Percentiles rank a stretch among this genome's conserved stretches.
Conservation (phyloP, 306 rosid species). For the Heteromeles arbutifolia region DNA sequence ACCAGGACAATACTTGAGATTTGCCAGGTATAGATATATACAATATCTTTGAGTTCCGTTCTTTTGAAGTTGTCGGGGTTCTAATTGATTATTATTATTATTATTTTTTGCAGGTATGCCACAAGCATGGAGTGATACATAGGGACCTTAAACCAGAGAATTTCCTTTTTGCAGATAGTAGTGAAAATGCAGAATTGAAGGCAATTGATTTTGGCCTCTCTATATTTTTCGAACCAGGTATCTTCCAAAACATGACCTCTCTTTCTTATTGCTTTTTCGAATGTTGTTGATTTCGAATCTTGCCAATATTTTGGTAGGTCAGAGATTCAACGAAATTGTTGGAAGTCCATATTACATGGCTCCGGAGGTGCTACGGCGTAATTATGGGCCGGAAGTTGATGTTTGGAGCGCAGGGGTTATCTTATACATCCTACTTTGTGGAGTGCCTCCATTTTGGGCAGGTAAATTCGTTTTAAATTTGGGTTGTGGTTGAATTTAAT, state of each 20-base stretch:
- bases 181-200: constrained; percentile 55
- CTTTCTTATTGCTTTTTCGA: neutral
- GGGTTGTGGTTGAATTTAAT: neutral
- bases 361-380: constrained; percentile 82
- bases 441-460: constrained; percentile 98
- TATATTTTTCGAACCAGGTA: constrained; percentile 62
- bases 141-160: constrained; percentile 94
- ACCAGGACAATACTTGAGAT: constrained; percentile 69
- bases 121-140: constrained; percentile 76
- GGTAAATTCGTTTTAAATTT: constrained; percentile 33
- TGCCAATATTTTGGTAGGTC: constrained; percentile 31
- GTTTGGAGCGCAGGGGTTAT: constrained; percentile 95
- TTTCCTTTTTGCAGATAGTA: constrained; percentile 64
- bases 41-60: neutral
- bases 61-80: neutral
- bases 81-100: neutral
- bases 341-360: constrained; percentile 99
- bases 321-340: constrained; percentile 80
- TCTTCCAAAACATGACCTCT: neutral
- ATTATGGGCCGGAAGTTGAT: constrained; percentile 83
- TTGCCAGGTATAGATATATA: constrained; percentile 51
- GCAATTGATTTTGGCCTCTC: constrained; percentile 95
- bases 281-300: neutral
- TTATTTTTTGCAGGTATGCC: constrained; percentile 57
- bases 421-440: constrained; percentile 26